Conservation (phyloP, 495 filamentous ascomycete species). For the Trypethelium eluteriae region DNA sequence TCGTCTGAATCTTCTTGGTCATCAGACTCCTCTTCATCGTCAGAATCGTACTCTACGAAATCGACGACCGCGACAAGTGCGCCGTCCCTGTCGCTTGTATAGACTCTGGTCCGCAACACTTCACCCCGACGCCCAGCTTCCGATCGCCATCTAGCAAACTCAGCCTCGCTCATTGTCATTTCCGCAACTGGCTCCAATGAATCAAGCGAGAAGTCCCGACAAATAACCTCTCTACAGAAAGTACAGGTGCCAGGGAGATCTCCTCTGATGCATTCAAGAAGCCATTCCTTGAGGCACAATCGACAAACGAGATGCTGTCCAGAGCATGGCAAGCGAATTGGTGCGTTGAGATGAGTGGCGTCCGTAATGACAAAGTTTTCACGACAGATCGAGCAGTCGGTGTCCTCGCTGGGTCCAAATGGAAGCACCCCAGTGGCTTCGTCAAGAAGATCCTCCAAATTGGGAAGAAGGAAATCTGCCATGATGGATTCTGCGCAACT, state of each 20-base stretch:
- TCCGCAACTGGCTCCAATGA: no score
- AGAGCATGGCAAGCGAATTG: slow-evolving; percentile 3
- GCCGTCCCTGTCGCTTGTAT: no score
- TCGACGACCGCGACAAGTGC: no score
- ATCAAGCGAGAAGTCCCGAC: not conserved
- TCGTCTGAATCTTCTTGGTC: no score
- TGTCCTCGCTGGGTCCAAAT: not conserved
- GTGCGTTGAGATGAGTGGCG: not conserved
- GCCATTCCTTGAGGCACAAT: not conserved
- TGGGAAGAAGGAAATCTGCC: not conserved
- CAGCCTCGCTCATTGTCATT: no score
- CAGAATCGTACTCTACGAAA: no score
- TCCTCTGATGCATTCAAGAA: not conserved
- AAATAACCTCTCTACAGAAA: not conserved
- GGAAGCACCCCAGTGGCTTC: not conserved
- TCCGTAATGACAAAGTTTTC: not conserved
- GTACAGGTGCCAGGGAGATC: not conserved
- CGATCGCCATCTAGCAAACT: no score
- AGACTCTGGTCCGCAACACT: no score
- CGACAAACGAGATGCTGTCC: not conserved
- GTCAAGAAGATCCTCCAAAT: not conserved
- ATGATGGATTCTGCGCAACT: no score
- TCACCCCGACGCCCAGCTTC: no score
- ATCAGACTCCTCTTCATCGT: no score
- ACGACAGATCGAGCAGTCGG: not conserved